A percentile compares a stretch with the other conserved stretches of the same genome.
Conservation (phyloP, 208 protist genomes). For the Naegleria fowleri region DNA sequence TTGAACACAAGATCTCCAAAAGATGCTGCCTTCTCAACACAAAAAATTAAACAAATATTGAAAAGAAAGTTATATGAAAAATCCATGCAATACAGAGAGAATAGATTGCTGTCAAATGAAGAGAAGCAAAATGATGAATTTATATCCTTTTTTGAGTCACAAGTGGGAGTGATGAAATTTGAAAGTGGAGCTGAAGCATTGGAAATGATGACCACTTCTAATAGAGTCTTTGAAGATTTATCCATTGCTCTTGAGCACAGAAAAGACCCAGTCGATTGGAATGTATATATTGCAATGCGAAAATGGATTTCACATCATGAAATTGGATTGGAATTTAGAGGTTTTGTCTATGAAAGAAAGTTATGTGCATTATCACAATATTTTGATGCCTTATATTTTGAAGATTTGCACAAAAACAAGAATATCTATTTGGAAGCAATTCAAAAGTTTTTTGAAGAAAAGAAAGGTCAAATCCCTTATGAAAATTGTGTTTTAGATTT, state of each 20-base stretch:
- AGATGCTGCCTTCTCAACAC: background rate
- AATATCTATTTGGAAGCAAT: background rate
- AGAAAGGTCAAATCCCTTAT: background rate
- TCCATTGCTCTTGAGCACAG: background rate
- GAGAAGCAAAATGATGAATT: constrained; percentile 8
- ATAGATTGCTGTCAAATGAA: background rate
- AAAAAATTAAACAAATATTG: background rate
- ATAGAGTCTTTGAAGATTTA: background rate
- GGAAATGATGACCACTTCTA: background rate
- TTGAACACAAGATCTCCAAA: background rate
- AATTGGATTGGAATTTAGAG: background rate
- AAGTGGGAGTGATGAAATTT: background rate
- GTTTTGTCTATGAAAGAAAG: background rate
- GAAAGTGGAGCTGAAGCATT: background rate
- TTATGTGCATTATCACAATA: constrained; percentile 2
- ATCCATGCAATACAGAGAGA: background rate
- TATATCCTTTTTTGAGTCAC: background rate
- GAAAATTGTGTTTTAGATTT: constrained; percentile 14
- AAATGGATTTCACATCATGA: background rate
- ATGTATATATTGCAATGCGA: background rate
- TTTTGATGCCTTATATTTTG: background rate
- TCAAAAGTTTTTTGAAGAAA: background rate
- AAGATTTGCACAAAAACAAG: background rate
- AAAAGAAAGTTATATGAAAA: background rate
- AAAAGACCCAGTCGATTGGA: background rate